phyloP scores from a whole-genome alignment of 306 rosid genomes.

The Prunus dulcis region DNA sequence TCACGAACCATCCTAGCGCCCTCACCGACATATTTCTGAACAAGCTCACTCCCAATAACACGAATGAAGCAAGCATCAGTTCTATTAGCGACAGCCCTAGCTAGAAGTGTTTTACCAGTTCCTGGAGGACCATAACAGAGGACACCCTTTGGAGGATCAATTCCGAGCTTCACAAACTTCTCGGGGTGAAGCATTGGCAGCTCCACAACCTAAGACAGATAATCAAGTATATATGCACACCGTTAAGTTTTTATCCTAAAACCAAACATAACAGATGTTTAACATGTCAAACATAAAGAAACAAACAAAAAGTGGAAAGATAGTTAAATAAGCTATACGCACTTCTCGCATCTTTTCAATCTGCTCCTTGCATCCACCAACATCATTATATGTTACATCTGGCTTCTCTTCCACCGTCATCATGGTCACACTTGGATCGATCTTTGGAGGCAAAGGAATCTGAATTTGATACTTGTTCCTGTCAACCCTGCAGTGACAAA shows the following conservation, averaged over 20 bases:
- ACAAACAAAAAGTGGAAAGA: neutral
- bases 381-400: conserved; percentile 96
- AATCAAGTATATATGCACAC: neutral
- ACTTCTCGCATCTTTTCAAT: conserved; percentile 98
- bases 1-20: conserved; percentile 99
- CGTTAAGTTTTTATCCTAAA: neutral
- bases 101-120: conserved; percentile 97
- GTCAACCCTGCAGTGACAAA: conserved; percentile 69
- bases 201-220: conserved; percentile 77
- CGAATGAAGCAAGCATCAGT: conserved; percentile 99
- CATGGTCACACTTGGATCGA: conserved; percentile 98
- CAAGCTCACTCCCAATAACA: conserved; percentile 98
- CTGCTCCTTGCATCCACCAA: conserved; percentile 98
- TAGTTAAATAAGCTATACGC: conserved; percentile 5
- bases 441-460: conserved; percentile 97
- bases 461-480: conserved; percentile 97
- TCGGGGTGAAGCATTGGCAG: conserved; percentile 99
- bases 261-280: neutral
- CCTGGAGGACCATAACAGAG: conserved; percentile 99
- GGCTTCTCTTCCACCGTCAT: conserved; percentile 99
- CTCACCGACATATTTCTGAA: conserved; percentile 97
- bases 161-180: conserved; percentile 96
- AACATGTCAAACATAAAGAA: neutral
- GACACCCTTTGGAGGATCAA: conserved; percentile 99
- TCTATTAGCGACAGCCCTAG: conserved; percentile 98